Conservation (phyloP, 306 rosid species). For the Arachis hypogaea region DNA sequence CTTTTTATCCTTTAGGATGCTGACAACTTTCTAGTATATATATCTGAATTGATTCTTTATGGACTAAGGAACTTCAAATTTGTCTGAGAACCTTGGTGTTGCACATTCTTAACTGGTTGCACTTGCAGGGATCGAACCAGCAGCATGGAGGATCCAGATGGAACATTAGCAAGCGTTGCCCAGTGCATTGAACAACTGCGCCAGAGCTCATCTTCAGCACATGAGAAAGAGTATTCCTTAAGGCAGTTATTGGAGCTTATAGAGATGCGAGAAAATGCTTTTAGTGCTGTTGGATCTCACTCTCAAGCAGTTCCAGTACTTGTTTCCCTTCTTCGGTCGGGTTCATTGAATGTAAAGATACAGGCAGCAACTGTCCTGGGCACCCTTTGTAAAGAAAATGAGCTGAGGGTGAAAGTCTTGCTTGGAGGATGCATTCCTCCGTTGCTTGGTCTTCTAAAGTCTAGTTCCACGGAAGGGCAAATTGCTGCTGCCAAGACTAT, state of each 20-base stretch:
- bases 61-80: conserved; percentile 6
- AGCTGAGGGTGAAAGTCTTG: conserved; percentile 92
- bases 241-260: conserved; percentile 85
- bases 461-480: conserved; percentile 87
- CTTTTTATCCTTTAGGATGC: background rate
- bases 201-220: conserved; percentile 74
- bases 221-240: conserved; percentile 90
- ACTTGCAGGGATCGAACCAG: conserved; percentile 83
- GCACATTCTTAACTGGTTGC: conserved; percentile 45
- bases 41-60: conserved; percentile 33
- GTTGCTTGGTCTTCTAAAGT: conserved; percentile 91
- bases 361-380: conserved; percentile 97
- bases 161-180: conserved; percentile 98
- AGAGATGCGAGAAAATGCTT: conserved; percentile 89
- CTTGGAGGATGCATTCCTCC: conserved; percentile 99
- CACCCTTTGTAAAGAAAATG: conserved; percentile 93
- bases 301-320: conserved; percentile 99
- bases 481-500: conserved; percentile 96
- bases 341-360: conserved; percentile 90
- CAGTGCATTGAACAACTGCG: conserved; percentile 99
- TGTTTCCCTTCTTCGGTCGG: conserved; percentile 97
- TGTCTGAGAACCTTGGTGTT: conserved; percentile 13
- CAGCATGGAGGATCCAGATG: conserved; percentile 99
- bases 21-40: conserved; percentile 4
- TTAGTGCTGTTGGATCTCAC: conserved; percentile 99